Evolutionary conservation across 306 rosid genomes (phyloP), one percentile per base, ranked within the genome.

Genomic region (Fagus crenata): DNA sequence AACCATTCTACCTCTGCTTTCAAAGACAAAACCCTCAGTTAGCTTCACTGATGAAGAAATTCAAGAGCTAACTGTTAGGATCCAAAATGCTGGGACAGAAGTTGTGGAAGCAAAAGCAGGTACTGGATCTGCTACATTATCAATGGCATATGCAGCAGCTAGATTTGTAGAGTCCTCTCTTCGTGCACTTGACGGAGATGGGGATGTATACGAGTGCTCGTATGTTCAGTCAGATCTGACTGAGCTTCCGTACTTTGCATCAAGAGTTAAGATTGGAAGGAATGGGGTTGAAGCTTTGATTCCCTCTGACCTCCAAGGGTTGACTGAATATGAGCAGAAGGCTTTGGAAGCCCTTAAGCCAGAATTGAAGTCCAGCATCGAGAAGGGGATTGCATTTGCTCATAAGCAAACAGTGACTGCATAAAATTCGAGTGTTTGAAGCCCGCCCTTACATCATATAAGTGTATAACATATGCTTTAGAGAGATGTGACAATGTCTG

Each of bases 91-190:
- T 7, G 99, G 99, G 80, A 96, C 98, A 2, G 99, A 96, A 83
- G 99, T 96, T 69, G 99, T 96, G 8, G 99, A 96, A 78, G 99
- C 99, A 2, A 96, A 96, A 87, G 99, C 98, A 4, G 99, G 99
- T 59, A 86, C 97, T 12, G 99, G 99, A 31, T 96, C 99, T 53
- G 99, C 99, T 43, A 96, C 99, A 64, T 77, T 96, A 85, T 96
- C 99, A 12, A 96, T 96, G 99, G 99, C 99, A 60, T 96, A 96
- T 83, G 98, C 98, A 2, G 99, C 99, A 0, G 99, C 99, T 28
- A 86, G 99, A 85, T 96, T 96, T 69, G 97, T 96, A 2, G 99
- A 96, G 83, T 96, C 99, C 0, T 92, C 98, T 68, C 97, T 96
- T 6, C 93, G 99, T 18, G 99, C 97, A 0, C 88, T 96, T 40